A percentile compares a stretch with the other conserved stretches of the same genome.
phyloP scores from a whole-genome alignment of 2,329 filamentous ascomycete species.

The Colletotrichum lini region DNA sequence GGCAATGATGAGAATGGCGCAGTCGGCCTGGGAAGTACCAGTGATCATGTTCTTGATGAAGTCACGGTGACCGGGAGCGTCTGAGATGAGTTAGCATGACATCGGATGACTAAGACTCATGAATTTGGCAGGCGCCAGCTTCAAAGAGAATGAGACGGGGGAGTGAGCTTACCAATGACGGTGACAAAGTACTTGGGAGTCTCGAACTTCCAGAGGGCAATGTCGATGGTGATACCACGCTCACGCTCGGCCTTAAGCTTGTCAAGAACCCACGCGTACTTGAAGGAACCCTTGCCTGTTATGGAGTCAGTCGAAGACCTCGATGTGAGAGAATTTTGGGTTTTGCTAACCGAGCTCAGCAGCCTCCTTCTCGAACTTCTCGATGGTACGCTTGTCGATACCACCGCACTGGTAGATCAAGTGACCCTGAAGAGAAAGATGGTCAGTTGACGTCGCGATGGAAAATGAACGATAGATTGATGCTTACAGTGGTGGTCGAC shows the following conservation, averaged over 20 bases:
- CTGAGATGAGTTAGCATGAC: slow-evolving; percentile 56
- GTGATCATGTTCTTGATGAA: slow-evolving; percentile 99
- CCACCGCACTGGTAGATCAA: slow-evolving; percentile 99
- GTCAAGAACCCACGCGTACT: slow-evolving; percentile 97
- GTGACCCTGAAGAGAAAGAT: slow-evolving; percentile 71
- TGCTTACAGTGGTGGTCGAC: slow-evolving; percentile 89
- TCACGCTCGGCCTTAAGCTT: slow-evolving; percentile 99
- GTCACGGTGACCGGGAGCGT: slow-evolving; percentile 99
- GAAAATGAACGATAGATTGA: slow-evolving; percentile 9
- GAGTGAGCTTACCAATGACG: slow-evolving; percentile 83
- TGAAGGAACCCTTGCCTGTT: slow-evolving; percentile 99
- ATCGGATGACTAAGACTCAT: not conserved
- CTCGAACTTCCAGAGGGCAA: slow-evolving; percentile 99
- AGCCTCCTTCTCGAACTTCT: slow-evolving; percentile 99
- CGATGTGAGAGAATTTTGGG: slow-evolving; percentile 6
- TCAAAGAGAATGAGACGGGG: not conserved
- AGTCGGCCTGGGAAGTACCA: slow-evolving; percentile 99
- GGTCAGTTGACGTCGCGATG: slow-evolving; percentile 41
- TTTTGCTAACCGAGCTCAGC: slow-evolving; percentile 22
- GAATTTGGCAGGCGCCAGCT: not conserved
- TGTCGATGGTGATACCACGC: slow-evolving; percentile 99
- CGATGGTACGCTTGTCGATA: slow-evolving; percentile 99
- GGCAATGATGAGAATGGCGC: slow-evolving; percentile 99
- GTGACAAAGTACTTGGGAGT: slow-evolving; percentile 98
- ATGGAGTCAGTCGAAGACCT: slow-evolving; percentile 67